A percentile compares a stretch with the other conserved stretches of the same genome.
Evolutionary conservation across 1,139 yeast species (phyloP).

Genomic region (Yamadazyma triangularis): DNA sequence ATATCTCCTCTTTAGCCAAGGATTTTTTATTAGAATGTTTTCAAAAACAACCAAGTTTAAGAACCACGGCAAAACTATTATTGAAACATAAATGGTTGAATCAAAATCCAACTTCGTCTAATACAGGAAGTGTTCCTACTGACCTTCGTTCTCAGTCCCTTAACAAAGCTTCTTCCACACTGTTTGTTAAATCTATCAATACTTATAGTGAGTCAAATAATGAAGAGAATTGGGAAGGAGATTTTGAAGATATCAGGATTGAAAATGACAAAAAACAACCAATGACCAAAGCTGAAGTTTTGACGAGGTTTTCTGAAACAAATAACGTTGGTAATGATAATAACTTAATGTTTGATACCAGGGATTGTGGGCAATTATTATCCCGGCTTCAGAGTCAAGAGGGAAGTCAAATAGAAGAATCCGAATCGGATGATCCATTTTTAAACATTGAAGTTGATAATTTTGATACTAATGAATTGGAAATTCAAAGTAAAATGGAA

Average conservation of each 20-base stretch:
- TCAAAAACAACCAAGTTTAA: conserved; percentile 62
- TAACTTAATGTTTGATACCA: not conserved
- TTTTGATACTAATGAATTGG: conserved; percentile 42
- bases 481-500: conserved; percentile 42
- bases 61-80: conserved; percentile 55
- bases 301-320: conserved; percentile 27
- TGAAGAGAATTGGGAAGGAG: conserved; percentile 37
- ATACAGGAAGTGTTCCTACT: not conserved
- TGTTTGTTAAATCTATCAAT: conserved; percentile 17
- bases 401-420: conserved; percentile 17
- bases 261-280: conserved; percentile 2
- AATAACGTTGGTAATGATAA: conserved; percentile 13
- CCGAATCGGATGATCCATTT: conserved; percentile 29
- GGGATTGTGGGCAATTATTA: not conserved
- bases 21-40: conserved; percentile 76
- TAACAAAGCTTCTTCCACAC: conserved; percentile 8
- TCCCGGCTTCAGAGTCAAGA: not conserved
- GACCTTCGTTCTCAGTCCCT: too few species aligned
- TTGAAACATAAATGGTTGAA: conserved; percentile 61
- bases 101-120: not conserved
- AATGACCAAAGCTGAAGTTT: conserved; percentile 21
- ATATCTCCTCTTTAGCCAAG: conserved; percentile 46
- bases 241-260: conserved; percentile 20
- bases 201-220: conserved; percentile 23
- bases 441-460: conserved; percentile 35